These are phyloP conservation scores for Salmacisia buchloeana DNA, from an alignment of 1,284 basidiomycete genomes.

Conservation along the genomic window DNA sequence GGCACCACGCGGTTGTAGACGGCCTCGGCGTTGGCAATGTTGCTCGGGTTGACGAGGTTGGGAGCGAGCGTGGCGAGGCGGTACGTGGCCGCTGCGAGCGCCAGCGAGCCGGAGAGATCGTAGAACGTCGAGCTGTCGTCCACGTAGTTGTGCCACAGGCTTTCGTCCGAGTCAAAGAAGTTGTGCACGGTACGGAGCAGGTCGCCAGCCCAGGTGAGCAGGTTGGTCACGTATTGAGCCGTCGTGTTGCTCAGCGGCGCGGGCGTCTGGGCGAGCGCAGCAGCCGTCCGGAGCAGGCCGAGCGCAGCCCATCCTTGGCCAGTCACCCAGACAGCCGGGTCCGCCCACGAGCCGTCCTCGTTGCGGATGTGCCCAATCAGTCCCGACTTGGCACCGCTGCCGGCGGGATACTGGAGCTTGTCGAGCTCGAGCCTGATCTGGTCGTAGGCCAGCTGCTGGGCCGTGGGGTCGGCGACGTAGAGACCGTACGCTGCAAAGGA, in stretches of 20 bases:
- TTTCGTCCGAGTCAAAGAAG: background rate
- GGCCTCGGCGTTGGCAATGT: background rate
- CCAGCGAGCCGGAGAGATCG: background rate
- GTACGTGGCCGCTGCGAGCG: background rate
- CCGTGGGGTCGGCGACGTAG: background rate
- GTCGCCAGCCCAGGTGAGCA: background rate
- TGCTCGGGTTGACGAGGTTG: background rate
- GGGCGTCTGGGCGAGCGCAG: background rate
- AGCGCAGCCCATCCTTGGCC: slow-evolving; percentile 5
- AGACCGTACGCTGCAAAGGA: background rate
- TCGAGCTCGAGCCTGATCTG: background rate
- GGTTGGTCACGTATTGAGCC: background rate
- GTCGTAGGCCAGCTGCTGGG: background rate
- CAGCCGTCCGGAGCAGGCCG: background rate
- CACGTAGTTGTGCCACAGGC: slow-evolving; percentile 1
- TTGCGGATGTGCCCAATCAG: background rate
- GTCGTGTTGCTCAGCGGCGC: background rate
- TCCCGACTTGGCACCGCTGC: background rate
- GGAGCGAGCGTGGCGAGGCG: background rate
- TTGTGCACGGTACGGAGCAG: background rate
- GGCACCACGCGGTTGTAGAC: background rate
- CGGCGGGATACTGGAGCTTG: background rate
- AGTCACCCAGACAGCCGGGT: background rate
- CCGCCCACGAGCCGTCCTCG: background rate
- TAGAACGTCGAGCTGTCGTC: background rate